These are phyloP conservation scores for Clathrus columnatus DNA, from an alignment of 768 basidiomycete genomes.

Conservation along the genomic window DNA sequence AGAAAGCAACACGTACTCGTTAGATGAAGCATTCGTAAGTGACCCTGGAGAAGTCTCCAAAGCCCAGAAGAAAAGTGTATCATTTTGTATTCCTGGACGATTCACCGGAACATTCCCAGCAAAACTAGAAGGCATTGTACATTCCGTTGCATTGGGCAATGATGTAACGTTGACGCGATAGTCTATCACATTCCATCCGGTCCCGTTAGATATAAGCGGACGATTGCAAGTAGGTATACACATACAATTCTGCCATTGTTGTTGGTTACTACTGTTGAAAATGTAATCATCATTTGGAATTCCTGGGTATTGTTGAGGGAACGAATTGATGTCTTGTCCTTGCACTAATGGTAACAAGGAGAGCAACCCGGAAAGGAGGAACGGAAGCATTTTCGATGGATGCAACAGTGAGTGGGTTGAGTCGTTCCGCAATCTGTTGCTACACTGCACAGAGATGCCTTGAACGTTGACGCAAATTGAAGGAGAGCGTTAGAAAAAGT, in stretches of 20 bases:
- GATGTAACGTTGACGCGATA: conserved; percentile 18
- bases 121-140: conserved; percentile 20
- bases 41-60: conserved; percentile 31
- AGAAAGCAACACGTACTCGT: neutral
- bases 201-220: too few species aligned
- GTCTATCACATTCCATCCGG: conserved; percentile 17
- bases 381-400: too few species aligned
- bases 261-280: neutral
- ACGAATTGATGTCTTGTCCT: too few species aligned
- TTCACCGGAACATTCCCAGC: conserved; percentile 29
- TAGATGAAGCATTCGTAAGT: conserved; percentile 18
- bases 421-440: too few species aligned
- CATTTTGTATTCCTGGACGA: conserved; percentile 25
- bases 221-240: neutral
- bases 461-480: too few species aligned
- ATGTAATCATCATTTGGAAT: neutral
- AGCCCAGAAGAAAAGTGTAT: conserved; percentile 34
- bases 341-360: too few species aligned
- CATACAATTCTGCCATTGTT: conserved; percentile 4
- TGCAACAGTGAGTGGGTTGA: too few species aligned
- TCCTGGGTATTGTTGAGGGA: neutral
- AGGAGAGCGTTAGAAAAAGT: too few species aligned
- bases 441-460: too few species aligned
- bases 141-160: conserved; percentile 22
- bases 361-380: too few species aligned